Evolutionary conservation across 805 yeast genomes (phyloP), one percentile per base, ranked within the genome.

Genomic region (Candida xiaguanensis): DNA sequence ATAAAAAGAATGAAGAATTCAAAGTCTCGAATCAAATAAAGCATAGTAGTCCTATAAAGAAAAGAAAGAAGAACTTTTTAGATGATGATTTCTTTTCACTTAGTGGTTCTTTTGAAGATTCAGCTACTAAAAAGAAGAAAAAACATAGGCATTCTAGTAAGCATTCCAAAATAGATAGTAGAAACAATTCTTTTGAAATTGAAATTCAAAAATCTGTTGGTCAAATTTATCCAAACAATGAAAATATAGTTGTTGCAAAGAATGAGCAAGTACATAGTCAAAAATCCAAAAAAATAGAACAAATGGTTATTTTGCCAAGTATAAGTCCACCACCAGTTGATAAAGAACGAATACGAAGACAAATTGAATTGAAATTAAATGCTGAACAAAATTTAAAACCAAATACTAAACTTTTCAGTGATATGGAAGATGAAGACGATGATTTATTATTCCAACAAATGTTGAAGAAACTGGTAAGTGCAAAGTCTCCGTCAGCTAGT

Each of bases 1-100:
- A 20, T 6, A 33, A 5, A 11, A 6, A 13, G 8, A 14, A 24
- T 8, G 23, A 4, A 26, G 25, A 8, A 18, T 6, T 16, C 20
- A 32, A 13, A 18, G n/a, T 8, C 20, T 20, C 18, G 5, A 22
- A 8, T 14, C 23, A 19, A 12, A 22, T 9, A 2, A 12, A 18
- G 8, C 13, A 31, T 12, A 19, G 4, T 15, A 23, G 23, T 6
- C 16, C 30, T 15, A 20, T 14, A 3, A 39, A 29, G 8, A 31
- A 36, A 16, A 31, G 17, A 26, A 45, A 39, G 31, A 44, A 32
- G 16, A 11, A 32, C 8, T 13, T 38, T 9, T 28, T 50, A 13
- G 52, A 51, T n/a, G 66, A 62, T 39, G 67, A 61, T 34, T 61
- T 61, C 45, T 62, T 62, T 42, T 56, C 59, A 7, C 40, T 58